Conservation (phyloP, 345 rosid species). For the Eucalyptus erythrocorys region DNA sequence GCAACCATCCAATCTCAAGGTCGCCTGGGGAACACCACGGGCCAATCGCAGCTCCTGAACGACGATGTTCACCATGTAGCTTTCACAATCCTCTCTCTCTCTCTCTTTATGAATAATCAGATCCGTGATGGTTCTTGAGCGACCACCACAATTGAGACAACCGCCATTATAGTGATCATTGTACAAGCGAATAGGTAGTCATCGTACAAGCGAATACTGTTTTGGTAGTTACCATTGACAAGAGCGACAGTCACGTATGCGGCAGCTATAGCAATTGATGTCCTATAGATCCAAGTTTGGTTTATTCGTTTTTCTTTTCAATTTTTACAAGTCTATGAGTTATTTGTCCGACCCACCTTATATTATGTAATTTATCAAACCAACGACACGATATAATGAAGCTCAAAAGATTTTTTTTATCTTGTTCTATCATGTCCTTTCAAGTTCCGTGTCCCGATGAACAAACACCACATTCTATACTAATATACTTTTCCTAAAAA, state of each 20-base stretch:
- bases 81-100: too few species aligned
- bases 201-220: not conserved
- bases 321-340: not conserved
- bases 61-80: too few species aligned
- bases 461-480: not conserved
- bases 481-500: not conserved
- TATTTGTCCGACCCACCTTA: not conserved
- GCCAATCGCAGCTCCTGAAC: too few species aligned
- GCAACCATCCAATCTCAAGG: too few species aligned
- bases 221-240: not conserved
- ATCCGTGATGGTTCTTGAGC: too few species aligned
- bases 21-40: too few species aligned
- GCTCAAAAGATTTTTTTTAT: not conserved
- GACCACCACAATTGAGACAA: too few species aligned
- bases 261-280: not conserved
- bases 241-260: not conserved
- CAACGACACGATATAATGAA: not conserved
- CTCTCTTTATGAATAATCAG: too few species aligned
- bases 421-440: not conserved
- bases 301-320: not conserved
- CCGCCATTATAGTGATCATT: too few species aligned
- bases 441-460: rapidly evolving
- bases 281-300: not conserved
- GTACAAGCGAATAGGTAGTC: not conserved
- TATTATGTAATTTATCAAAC: not conserved